These are phyloP conservation scores for Fraxinus greggii DNA, from an alignment of 305 asterid species.

Conservation along the genomic window DNA sequence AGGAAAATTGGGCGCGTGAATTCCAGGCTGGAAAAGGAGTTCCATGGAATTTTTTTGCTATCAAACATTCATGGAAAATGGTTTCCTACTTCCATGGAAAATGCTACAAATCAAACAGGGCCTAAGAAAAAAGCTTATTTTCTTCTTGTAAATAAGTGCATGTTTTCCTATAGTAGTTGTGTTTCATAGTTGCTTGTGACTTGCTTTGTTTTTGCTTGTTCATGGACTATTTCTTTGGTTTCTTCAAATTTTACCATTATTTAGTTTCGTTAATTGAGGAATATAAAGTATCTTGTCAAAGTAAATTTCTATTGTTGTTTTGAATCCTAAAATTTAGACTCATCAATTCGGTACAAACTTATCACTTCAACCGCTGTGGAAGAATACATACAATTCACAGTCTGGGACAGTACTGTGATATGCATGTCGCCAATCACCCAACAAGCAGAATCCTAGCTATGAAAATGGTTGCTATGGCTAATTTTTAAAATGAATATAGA, in stretches of 20 bases:
- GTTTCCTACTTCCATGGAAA: no score
- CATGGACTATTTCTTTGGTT: background rate
- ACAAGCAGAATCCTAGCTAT: background rate
- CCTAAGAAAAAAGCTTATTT: background rate
- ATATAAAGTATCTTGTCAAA: background rate
- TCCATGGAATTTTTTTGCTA: no score
- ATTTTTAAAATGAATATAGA: background rate
- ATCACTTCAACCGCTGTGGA: background rate
- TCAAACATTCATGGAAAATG: no score
- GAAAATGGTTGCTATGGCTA: background rate
- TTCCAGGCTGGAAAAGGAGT: no score
- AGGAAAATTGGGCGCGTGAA: no score
- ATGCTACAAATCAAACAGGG: no score
- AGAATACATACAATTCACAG: background rate
- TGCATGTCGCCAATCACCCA: background rate
- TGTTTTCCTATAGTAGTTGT: background rate
- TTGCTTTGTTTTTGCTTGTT: background rate
- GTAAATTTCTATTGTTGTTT: background rate
- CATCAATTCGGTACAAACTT: background rate
- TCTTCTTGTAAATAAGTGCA: background rate
- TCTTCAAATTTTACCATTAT: background rate
- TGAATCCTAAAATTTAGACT: background rate
- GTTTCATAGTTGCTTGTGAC: background rate
- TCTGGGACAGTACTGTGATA: background rate
- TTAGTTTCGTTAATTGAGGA: background rate